Conservation (phyloP, 164 flowering plant species). For the Malania oleifera region DNA sequence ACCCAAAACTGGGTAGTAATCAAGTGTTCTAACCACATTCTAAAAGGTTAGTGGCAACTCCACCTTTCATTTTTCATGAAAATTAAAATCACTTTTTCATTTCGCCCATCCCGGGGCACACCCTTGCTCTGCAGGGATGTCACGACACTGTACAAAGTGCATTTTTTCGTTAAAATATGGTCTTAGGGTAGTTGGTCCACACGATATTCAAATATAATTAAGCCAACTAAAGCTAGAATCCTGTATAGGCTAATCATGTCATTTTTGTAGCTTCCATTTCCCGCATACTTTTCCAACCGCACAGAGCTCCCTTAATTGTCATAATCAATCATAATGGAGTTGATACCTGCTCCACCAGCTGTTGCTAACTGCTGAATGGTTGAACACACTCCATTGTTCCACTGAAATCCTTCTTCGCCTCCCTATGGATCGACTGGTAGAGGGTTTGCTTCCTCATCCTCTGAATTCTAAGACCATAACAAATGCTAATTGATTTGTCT, state of each 20-base stretch:
- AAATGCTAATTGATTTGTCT: neutral
- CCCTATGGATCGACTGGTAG: constrained; percentile 63
- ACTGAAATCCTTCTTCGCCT: constrained; percentile 39
- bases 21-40: too few species aligned
- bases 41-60: too few species aligned
- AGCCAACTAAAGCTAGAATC: too few species aligned
- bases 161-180: too few species aligned
- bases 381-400: constrained; percentile 61
- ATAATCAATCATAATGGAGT: constrained; percentile 54
- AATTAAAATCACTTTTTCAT: too few species aligned
- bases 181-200: too few species aligned
- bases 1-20: too few species aligned
- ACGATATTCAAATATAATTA: too few species aligned
- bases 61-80: too few species aligned
- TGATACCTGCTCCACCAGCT: constrained; percentile 44
- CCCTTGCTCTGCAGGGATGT: too few species aligned
- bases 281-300: constrained; percentile 64
- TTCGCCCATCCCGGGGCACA: too few species aligned
- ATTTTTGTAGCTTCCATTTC: constrained; percentile 32
- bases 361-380: constrained; percentile 46
- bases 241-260: constrained; percentile 28
- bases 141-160: too few species aligned
- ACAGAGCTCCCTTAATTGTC: constrained; percentile 42
- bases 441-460: constrained; percentile 16
- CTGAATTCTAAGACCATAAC: neutral